Evolutionary conservation across 2,329 filamentous ascomycete genomes (phyloP).

Genomic region (Chrysosporium keratinophilum): DNA sequence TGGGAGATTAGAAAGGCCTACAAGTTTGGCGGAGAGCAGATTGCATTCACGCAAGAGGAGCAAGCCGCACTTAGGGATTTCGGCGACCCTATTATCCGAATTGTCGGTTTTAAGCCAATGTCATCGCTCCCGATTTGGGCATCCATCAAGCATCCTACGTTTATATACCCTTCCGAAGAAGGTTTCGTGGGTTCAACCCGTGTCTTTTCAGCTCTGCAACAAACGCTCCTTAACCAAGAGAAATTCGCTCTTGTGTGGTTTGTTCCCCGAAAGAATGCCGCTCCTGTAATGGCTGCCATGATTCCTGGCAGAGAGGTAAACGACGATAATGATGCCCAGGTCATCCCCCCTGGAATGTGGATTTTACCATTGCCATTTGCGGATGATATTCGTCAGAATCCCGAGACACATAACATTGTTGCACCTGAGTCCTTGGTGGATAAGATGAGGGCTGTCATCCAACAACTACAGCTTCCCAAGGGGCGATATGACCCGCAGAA

Average conservation of each 20-base stretch:
- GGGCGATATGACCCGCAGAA: conserved; percentile 71
- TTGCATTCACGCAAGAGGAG: conserved; percentile 78
- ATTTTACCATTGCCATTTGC: conserved; percentile 77
- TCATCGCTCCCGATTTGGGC: conserved; percentile 70
- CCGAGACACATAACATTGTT: conserved; percentile 48
- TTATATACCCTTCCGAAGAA: conserved; percentile 88
- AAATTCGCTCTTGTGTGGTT: conserved; percentile 88
- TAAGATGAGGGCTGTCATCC: conserved; percentile 68
- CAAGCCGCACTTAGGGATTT: conserved; percentile 67
- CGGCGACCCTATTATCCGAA: conserved; percentile 69
- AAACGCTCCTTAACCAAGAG: conserved; percentile 67
- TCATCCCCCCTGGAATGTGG: conserved; percentile 76
- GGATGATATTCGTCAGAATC: conserved; percentile 72
- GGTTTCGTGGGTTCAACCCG: conserved; percentile 83
- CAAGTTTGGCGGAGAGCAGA: conserved; percentile 85
- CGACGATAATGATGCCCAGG: conserved; percentile 57
- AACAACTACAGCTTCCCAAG: conserved; percentile 80
- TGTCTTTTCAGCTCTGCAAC: conserved; percentile 82
- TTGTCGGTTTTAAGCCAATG: conserved; percentile 87
- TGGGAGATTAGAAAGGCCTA: conserved; percentile 80
- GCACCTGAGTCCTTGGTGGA: conserved; percentile 65
- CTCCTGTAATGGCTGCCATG: conserved; percentile 69
- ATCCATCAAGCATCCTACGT: conserved; percentile 72
- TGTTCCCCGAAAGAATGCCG: conserved; percentile 67
- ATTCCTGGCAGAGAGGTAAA: conserved; percentile 60